phyloP scores from a whole-genome alignment of 306 rosid species.

The Cucumis sativus region DNA sequence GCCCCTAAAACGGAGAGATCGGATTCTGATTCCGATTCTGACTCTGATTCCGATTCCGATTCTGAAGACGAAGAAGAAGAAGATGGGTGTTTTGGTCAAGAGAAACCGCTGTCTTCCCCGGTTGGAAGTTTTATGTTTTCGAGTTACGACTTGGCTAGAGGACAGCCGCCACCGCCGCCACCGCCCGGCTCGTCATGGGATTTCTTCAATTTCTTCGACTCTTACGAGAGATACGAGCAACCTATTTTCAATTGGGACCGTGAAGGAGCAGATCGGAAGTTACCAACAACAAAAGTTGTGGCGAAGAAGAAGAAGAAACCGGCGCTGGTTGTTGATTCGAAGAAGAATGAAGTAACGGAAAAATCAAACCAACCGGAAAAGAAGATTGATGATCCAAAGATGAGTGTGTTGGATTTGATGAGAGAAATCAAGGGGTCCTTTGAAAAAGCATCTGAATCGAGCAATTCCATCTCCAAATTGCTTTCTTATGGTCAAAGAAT shows the following conservation, averaged over 20 bases:
- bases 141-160: slow-evolving; percentile 7
- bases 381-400: not conserved
- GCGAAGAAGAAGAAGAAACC: slow-evolving; percentile 7
- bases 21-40: slow-evolving; percentile 10
- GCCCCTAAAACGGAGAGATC: not conserved
- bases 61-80: slow-evolving; percentile 16
- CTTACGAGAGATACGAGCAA: slow-evolving; percentile 57
- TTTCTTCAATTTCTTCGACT: slow-evolving; percentile 65
- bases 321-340: not conserved
- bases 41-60: slow-evolving; percentile 29
- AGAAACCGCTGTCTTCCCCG: slow-evolving; percentile 5
- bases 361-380: slow-evolving; percentile 15
- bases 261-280: not conserved
- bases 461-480: slow-evolving; percentile 35
- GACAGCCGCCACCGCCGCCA: slow-evolving; percentile 49
- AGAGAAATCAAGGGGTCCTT: slow-evolving; percentile 48
- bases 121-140: slow-evolving; percentile 14
- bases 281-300: not conserved
- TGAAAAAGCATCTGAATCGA: slow-evolving; percentile 54
- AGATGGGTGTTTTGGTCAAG: slow-evolving; percentile 10
- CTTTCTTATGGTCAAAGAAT: slow-evolving; percentile 33
- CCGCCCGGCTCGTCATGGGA: slow-evolving; percentile 62
- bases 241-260: slow-evolving; percentile 20
- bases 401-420: slow-evolving; percentile 32
- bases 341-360: slow-evolving; percentile 3